Conservation (phyloP, 768 basidiomycete genomes). For the Russula virescens region DNA sequence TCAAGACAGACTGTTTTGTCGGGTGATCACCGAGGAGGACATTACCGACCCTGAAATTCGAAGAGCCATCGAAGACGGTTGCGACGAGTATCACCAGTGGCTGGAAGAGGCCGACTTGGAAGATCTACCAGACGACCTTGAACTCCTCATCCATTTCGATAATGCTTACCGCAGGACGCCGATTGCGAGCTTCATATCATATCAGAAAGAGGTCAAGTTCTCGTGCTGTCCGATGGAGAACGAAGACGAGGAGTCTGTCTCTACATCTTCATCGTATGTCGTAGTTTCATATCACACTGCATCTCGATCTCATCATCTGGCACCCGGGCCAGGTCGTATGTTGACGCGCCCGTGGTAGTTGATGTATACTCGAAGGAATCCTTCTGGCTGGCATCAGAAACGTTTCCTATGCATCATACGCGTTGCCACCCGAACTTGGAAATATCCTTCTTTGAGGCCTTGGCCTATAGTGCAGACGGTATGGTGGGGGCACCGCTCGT, state of each 20-base stretch:
- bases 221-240: neutral
- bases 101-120: slow-evolving; percentile 12
- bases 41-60: neutral
- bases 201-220: slow-evolving; percentile 6
- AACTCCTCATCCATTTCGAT: too few species aligned
- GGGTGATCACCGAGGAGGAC: slow-evolving; percentile 2
- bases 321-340: too few species aligned
- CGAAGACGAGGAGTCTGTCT: neutral
- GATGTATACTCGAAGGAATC: neutral
- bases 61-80: neutral
- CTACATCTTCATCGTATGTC: neutral
- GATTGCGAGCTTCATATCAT: slow-evolving; percentile 6
- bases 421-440: slow-evolving; percentile 9
- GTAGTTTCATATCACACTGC: neutral
- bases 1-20: neutral
- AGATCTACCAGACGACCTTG: slow-evolving; percentile 10
- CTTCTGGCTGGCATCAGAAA: slow-evolving; percentile 3
- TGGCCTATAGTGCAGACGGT: slow-evolving; percentile 14
- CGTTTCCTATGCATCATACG: slow-evolving; percentile 8
- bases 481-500: neutral
- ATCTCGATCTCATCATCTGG: neutral
- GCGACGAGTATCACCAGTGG: slow-evolving; percentile 5
- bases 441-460: slow-evolving; percentile 4
- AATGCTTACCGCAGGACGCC: neutral
- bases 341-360: neutral